Conservation (phyloP, 176 grass and related monocot species). For the Musa itinerans region DNA sequence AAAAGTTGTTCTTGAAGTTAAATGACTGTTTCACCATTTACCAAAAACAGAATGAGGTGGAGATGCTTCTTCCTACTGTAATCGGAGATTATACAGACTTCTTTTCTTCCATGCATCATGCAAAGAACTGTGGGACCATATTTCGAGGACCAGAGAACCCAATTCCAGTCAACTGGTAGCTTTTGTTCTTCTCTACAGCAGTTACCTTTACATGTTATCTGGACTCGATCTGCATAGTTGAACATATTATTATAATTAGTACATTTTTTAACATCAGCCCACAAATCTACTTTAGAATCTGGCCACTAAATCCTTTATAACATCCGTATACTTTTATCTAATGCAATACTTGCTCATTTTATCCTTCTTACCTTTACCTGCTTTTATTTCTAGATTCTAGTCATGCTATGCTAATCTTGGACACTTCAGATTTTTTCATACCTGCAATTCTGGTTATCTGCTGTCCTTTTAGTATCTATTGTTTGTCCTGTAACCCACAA, state of each 20-base stretch:
- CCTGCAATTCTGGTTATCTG: no score
- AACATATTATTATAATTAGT: no score
- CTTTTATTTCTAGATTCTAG: no score
- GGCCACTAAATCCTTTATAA: no score
- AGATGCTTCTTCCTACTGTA: conserved; percentile 73
- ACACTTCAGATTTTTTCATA: no score
- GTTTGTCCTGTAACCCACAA: no score
- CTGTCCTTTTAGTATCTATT: no score
- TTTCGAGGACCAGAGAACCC: conserved; percentile 79
- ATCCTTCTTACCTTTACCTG: not conserved
- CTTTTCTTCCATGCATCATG: conserved; percentile 85
- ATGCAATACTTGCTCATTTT: not conserved
- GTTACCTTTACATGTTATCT: not conserved
- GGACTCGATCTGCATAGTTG: not conserved
- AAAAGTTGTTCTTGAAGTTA: conserved; percentile 2
- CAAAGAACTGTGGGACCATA: conserved; percentile 83
- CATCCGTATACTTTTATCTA: not conserved
- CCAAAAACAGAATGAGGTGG: conserved; percentile 48
- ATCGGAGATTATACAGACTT: conserved; percentile 95
- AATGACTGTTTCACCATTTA: conserved; percentile 12
- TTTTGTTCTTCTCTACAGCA: conserved; percentile 5
- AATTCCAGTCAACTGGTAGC: conserved; percentile 81
- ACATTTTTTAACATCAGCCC: no score
- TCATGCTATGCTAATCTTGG: no score
- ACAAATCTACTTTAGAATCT: no score